Evolutionary conservation across 768 basidiomycete genomes (phyloP), one percentile per base, ranked within the genome.

Genomic region (Psilocybe cubensis): DNA sequence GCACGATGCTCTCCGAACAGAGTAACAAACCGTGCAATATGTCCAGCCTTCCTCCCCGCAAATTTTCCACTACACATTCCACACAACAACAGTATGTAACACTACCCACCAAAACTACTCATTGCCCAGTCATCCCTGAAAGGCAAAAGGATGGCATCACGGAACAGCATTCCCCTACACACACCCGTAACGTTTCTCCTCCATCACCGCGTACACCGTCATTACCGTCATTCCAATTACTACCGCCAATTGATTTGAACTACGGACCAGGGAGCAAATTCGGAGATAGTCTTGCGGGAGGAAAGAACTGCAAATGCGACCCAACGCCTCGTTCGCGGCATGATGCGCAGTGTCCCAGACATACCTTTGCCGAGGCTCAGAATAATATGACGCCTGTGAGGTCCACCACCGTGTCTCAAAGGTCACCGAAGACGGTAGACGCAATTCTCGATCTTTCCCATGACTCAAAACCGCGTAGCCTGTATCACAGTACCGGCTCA

Each of bases 401-500:
- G 14, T 11, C 44, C 27, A n/a, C 50, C 42, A 52, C 31, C 51
- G 33, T 44, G 17, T 20, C 53, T 23, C 53, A 38, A 43, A 18
- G 54, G 27, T 52, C 66, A 0, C 55, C 52, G 14, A 68, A 60
- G 25, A 64, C 63, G 17, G 64, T 57, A 21, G 57, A 66, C 52
- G 57, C 49, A 48, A 59, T 63, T 46, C 51, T 61, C 50, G 66
- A 65, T 62, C 52, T 54, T 50, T 65, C 62, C 43, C 63, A 59
- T 40, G 60, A 61, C 23, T 40, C 64, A 2, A 63, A 43, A 18
- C 57, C 56, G 25, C 66, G 63, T 10, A 62, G 54, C 18, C 57
- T 68, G 18, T 64, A 68, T 52, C 62, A 60, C 48, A 49, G 52
- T 20, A 63, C 63, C 18, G 62, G 64, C 25, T 70, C 69, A 12